These are phyloP conservation scores for Glycyrrhiza uralensis DNA, from an alignment of 306 rosid genomes.

Conservation along the genomic window DNA sequence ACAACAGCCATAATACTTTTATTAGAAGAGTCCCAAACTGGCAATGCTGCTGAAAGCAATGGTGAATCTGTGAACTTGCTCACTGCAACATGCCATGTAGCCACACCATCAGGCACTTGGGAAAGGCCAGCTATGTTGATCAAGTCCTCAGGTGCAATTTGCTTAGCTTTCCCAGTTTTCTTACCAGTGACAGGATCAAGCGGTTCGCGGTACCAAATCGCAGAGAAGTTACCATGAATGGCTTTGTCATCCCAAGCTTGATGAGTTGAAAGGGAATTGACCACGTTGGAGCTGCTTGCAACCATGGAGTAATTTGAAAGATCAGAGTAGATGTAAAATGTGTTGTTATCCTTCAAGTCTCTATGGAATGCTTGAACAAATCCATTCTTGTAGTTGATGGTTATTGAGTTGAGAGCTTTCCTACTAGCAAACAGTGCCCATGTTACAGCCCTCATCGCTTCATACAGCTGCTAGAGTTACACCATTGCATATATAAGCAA, in stretches of 20 bases:
- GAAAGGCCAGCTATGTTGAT: slow-evolving; percentile 86
- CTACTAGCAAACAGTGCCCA: slow-evolving; percentile 91
- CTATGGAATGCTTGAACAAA: slow-evolving; percentile 97
- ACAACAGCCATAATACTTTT: slow-evolving; percentile 90
- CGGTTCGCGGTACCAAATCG: slow-evolving; percentile 89
- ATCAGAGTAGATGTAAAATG: slow-evolving; percentile 91
- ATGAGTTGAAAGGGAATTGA: slow-evolving; percentile 37
- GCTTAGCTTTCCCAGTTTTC: slow-evolving; percentile 82
- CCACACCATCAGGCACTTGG: slow-evolving; percentile 91
- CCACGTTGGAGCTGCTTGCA: slow-evolving; percentile 32
- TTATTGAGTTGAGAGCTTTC: slow-evolving; percentile 88
- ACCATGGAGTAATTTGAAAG: slow-evolving; percentile 80
- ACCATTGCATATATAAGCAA: slow-evolving; percentile 24
- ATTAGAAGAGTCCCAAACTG: slow-evolving; percentile 82
- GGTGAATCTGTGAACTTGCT: slow-evolving; percentile 96
- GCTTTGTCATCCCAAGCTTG: slow-evolving; percentile 63
- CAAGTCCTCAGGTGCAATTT: slow-evolving; percentile 83
- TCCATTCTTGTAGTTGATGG: slow-evolving; percentile 85
- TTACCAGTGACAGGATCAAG: slow-evolving; percentile 86
- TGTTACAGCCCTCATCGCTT: slow-evolving; percentile 80
- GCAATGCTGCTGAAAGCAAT: slow-evolving; percentile 94
- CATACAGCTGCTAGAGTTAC: slow-evolving; percentile 69
- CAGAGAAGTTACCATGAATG: slow-evolving; percentile 72
- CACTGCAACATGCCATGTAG: slow-evolving; percentile 96
- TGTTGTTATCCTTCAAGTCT: slow-evolving; percentile 78